A percentile compares a stretch with the other conserved stretches of the same genome.
These are phyloP conservation scores for Mycena haematopus DNA, from an alignment of 768 basidiomycete species.

Conservation along the genomic window DNA sequence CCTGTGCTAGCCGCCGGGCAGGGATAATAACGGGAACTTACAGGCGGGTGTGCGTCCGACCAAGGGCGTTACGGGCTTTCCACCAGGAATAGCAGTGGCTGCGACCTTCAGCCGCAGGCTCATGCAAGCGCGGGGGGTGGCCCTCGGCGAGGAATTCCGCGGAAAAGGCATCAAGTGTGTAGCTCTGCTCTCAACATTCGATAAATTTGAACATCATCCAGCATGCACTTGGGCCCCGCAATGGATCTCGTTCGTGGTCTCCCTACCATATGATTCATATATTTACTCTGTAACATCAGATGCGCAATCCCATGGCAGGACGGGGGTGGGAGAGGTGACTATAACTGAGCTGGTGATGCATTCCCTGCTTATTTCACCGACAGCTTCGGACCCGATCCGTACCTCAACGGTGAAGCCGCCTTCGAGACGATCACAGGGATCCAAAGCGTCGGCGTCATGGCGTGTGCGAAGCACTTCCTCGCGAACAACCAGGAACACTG, in stretches of 20 bases:
- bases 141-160: slow-evolving; percentile 71
- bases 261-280: background rate
- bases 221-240: slow-evolving; percentile 57
- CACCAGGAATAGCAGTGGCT: slow-evolving; percentile 63
- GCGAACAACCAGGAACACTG: slow-evolving; percentile 60
- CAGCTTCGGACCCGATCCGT: slow-evolving; percentile 67
- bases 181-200: background rate
- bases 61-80: slow-evolving; percentile 57
- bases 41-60: slow-evolving; percentile 49
- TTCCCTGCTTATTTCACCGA: background rate
- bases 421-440: slow-evolving; percentile 66
- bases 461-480: slow-evolving; percentile 60
- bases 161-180: slow-evolving; percentile 65
- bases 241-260: slow-evolving; percentile 55
- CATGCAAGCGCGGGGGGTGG: slow-evolving; percentile 66
- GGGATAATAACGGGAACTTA: no score
- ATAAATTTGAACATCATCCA: slow-evolving; percentile 26
- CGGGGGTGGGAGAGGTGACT: slow-evolving; percentile 55
- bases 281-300: slow-evolving; percentile 36
- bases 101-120: slow-evolving; percentile 64
- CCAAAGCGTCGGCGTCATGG: slow-evolving; percentile 65
- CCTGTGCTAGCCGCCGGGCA: no score
- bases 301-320: slow-evolving; percentile 58
- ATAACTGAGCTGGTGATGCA: background rate
- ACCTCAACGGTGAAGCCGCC: slow-evolving; percentile 64